Percentiles rank a stretch among this genome's conserved stretches.
Conservation (phyloP, 2,329 filamentous ascomycete genomes). For the Sporothrix dimorphospora region DNA sequence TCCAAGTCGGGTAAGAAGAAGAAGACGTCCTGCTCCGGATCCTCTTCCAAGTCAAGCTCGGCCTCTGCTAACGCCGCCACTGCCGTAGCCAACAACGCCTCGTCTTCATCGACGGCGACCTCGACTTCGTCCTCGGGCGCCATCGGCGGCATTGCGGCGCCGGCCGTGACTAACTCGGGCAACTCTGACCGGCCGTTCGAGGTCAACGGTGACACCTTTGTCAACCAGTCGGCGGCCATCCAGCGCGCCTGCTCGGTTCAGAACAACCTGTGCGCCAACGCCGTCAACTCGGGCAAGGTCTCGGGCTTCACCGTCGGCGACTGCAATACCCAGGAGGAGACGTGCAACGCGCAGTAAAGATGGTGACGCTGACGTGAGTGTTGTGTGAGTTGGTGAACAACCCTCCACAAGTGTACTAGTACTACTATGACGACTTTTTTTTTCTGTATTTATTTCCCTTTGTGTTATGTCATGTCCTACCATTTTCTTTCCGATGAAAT, state of each 20-base stretch:
- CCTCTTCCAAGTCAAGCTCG: neutral
- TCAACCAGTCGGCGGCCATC: slow-evolving; percentile 57
- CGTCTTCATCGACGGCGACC: slow-evolving; percentile 25
- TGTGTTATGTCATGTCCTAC: slow-evolving; percentile 15
- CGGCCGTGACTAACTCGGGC: slow-evolving; percentile 53
- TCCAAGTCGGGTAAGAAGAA: slow-evolving; percentile 18
- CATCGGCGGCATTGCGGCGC: slow-evolving; percentile 57
- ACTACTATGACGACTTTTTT: slow-evolving; percentile 17
- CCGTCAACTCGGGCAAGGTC: slow-evolving; percentile 55
- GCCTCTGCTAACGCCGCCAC: slow-evolving; percentile 28
- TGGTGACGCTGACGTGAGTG: neutral
- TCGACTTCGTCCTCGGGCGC: slow-evolving; percentile 35
- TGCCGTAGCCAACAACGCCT: slow-evolving; percentile 32
- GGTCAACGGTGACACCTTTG: slow-evolving; percentile 62
- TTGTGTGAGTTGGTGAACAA: neutral
- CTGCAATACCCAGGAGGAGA: slow-evolving; percentile 58
- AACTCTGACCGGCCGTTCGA: slow-evolving; percentile 56
- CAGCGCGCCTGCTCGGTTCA: slow-evolving; percentile 66
- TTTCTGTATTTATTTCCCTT: neutral
- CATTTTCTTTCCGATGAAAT: slow-evolving; percentile 3
- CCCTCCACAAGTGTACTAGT: slow-evolving; percentile 22
- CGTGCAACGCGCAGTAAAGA: slow-evolving; percentile 42
- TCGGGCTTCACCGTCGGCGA: slow-evolving; percentile 49
- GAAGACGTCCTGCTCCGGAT: slow-evolving; percentile 1
- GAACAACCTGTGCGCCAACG: slow-evolving; percentile 62